These are phyloP conservation scores for Tetradesmus lagerheimii DNA, from an alignment of 139 green algal genomes.

Conservation along the genomic window DNA sequence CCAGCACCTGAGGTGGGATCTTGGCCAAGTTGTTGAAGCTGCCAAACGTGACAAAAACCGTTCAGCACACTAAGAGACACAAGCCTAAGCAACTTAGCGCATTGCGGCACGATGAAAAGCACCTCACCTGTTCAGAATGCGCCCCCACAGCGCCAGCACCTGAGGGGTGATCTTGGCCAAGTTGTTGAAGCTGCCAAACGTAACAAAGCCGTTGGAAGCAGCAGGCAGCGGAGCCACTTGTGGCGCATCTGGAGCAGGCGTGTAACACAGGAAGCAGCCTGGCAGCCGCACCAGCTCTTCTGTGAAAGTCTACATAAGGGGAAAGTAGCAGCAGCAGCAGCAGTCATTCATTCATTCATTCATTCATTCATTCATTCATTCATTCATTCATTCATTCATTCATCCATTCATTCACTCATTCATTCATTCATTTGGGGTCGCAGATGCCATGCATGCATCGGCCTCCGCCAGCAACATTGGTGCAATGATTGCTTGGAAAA, in stretches of 20 bases:
- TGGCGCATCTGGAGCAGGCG: slow-evolving; percentile 83
- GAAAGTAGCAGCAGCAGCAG: background rate
- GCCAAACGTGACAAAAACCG: slow-evolving; percentile 98
- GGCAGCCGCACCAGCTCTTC: slow-evolving; percentile 93
- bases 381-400: too few species aligned
- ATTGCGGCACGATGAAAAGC: background rate
- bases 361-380: too few species aligned
- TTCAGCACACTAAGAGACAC: too few species aligned
- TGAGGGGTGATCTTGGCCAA: slow-evolving; percentile 94
- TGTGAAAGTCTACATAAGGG: slow-evolving; percentile 43
- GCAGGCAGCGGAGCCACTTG: slow-evolving; percentile 82
- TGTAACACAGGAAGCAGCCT: slow-evolving; percentile 98
- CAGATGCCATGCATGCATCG: slow-evolving; percentile 79
- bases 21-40: slow-evolving; percentile 99
- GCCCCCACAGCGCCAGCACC: slow-evolving; percentile 87
- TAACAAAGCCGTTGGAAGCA: slow-evolving; percentile 86
- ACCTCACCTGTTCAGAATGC: slow-evolving; percentile 71
- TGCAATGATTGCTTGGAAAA: too few species aligned
- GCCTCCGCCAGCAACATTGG: too few species aligned
- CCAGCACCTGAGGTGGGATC: slow-evolving; percentile 87
- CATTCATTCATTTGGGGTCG: too few species aligned
- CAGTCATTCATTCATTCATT: too few species aligned
- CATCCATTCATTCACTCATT: too few species aligned
- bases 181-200: slow-evolving; percentile 98
- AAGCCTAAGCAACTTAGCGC: too few species aligned